Percentiles rank a stretch among this genome's conserved stretches.
Evolutionary conservation across 2,329 filamentous ascomycete species (phyloP).

Genomic region (Metarhizium guizhouense): DNA sequence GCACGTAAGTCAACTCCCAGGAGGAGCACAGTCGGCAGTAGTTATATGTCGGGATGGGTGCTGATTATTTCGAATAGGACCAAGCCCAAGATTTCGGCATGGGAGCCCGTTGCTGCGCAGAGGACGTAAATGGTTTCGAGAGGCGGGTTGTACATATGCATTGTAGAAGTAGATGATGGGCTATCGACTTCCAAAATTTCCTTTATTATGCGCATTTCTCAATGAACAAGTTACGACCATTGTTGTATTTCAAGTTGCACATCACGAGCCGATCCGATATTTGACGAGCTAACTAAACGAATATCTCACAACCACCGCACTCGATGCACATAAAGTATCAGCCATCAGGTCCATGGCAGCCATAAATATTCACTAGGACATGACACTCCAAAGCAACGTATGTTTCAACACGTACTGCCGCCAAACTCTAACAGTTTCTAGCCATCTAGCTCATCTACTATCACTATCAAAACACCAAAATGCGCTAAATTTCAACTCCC

Average conservation of each 20-base stretch:
- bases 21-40: neutral
- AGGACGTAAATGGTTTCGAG: slow-evolving; percentile 18
- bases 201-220: neutral
- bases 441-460: neutral
- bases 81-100: slow-evolving; percentile 44
- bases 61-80: slow-evolving; percentile 27
- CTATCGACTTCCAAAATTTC: neutral
- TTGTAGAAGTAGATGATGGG: slow-evolving; percentile 4
- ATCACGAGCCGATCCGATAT: too few relatives aligned
- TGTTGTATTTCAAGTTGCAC: neutral
- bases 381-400: neutral
- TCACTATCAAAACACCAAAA: neutral
- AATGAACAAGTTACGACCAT: neutral
- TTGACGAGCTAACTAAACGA: too few relatives aligned
- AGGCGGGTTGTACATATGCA: slow-evolving; percentile 22
- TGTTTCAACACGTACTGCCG: neutral
- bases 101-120: slow-evolving; percentile 37
- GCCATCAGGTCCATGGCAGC: neutral
- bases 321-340: too few relatives aligned
- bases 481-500: neutral
- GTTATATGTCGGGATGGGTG: neutral
- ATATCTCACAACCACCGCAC: too few relatives aligned
- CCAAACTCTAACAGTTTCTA: neutral
- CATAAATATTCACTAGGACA: neutral
- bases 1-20: slow-evolving; percentile 59